phyloP scores from a whole-genome alignment of 164 flowering plant genomes.

The Tetrastigma voinierianum region DNA sequence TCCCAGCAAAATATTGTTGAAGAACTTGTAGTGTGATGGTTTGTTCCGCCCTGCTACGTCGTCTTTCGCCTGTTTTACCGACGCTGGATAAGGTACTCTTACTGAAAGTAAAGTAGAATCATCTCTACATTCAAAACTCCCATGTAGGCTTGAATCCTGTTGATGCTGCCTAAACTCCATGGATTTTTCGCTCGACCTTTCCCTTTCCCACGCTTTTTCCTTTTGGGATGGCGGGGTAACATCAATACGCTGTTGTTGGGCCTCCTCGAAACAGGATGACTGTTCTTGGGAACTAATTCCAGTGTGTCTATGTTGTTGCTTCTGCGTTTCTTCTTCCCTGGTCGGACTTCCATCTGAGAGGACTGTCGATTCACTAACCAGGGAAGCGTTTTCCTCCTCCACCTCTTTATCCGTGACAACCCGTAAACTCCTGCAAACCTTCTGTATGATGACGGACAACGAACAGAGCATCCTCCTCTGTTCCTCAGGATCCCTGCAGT shows the following conservation, averaged over 20 bases:
- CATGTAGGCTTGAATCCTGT: slow-evolving; percentile 9
- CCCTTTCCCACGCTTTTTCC: slow-evolving; percentile 46
- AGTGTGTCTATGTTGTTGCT: slow-evolving; percentile 7
- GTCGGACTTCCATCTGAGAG: slow-evolving; percentile 25
- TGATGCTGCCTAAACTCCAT: slow-evolving; percentile 11
- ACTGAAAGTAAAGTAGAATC: slow-evolving; percentile 11
- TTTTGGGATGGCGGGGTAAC: slow-evolving; percentile 16
- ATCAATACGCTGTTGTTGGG: slow-evolving; percentile 27
- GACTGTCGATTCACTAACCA: slow-evolving; percentile 17
- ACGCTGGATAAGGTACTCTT: slow-evolving; percentile 24
- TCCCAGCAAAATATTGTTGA: slow-evolving; percentile 42
- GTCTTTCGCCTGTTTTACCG: slow-evolving; percentile 29
- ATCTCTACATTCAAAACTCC: slow-evolving; percentile 8
- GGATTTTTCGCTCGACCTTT: slow-evolving; percentile 16
- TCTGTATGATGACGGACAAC: slow-evolving; percentile 32
- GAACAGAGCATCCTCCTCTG: slow-evolving; percentile 36
- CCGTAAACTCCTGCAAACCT: slow-evolving; percentile 29
- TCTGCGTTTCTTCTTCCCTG: slow-evolving; percentile 20
- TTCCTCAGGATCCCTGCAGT: slow-evolving; percentile 32
- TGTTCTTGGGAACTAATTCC: slow-evolving; percentile 21
- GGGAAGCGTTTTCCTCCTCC: slow-evolving; percentile 32
- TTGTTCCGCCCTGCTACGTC: slow-evolving; percentile 35
- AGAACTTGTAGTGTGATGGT: slow-evolving; percentile 42
- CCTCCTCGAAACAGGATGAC: slow-evolving; percentile 25
- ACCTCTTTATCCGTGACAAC: slow-evolving; percentile 52